These are phyloP conservation scores for Fusarium brachygibbosum DNA, from an alignment of 2,329 filamentous ascomycete species.

Conservation along the genomic window DNA sequence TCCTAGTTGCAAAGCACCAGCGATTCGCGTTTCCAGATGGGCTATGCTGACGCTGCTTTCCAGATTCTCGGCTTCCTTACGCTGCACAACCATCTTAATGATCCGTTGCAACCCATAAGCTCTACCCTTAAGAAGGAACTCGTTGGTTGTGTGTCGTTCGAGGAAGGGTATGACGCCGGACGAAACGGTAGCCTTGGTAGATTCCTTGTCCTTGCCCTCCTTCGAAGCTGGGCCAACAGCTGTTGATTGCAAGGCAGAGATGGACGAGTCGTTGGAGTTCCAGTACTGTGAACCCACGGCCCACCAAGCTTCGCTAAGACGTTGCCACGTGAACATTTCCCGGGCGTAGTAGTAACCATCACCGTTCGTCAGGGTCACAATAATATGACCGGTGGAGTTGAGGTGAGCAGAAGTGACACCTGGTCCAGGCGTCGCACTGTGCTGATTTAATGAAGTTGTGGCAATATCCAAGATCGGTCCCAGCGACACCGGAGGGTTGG, in stretches of 20 bases:
- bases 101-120: constrained; percentile 92
- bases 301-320: constrained; percentile 98
- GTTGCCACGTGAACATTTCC: constrained; percentile 90
- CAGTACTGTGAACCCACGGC: constrained; percentile 98
- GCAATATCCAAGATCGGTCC: constrained; percentile 91
- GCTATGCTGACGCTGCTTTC: constrained; percentile 93
- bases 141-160: constrained; percentile 93
- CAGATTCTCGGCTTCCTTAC: constrained; percentile 91
- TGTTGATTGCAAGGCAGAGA: constrained; percentile 82
- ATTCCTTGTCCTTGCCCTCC: constrained; percentile 60
- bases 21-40: constrained; percentile 94
- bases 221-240: constrained; percentile 71
- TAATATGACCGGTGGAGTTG: constrained; percentile 86
- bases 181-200: constrained; percentile 73
- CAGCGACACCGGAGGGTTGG: constrained; percentile 90
- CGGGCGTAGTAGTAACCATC: constrained; percentile 93
- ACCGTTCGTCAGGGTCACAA: constrained; percentile 93
- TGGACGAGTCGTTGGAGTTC: constrained; percentile 95
- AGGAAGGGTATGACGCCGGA: constrained; percentile 93
- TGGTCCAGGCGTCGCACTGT: constrained; percentile 80
- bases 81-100: constrained; percentile 87
- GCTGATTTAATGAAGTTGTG: constrained; percentile 80
- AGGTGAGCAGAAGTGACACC: constrained; percentile 91
- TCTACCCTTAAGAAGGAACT: constrained; percentile 90
- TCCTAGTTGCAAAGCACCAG: constrained; percentile 85